Evolutionary conservation across 495 filamentous ascomycete species (phyloP).

Genomic region (Melanomma pulvis-pyrius): DNA sequence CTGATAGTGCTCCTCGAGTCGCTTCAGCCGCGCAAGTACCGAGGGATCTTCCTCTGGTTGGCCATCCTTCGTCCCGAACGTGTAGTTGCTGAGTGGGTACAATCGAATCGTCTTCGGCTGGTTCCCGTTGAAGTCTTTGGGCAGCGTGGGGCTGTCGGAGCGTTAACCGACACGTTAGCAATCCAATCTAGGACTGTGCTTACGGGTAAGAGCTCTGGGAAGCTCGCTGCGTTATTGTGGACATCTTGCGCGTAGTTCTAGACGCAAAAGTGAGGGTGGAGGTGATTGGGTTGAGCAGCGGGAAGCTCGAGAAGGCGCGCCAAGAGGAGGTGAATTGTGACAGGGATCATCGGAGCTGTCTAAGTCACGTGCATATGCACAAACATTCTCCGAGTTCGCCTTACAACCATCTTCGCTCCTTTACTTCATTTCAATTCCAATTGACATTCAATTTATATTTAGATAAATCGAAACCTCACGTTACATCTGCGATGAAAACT

Average conservation of each 20-base stretch:
- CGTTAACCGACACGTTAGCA: neutral
- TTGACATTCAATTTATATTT: no score
- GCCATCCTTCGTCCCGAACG: conserved; percentile 95
- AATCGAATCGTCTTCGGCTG: conserved; percentile 90
- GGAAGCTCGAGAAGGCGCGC: neutral
- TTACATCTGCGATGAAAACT: conserved; percentile 55
- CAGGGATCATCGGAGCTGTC: conserved; percentile 4
- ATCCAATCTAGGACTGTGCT: neutral
- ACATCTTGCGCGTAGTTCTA: conserved; percentile 35
- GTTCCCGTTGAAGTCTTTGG: conserved; percentile 80
- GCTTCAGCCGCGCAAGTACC: conserved; percentile 85
- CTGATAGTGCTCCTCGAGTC: conserved; percentile 91
- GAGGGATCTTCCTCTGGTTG: conserved; percentile 98
- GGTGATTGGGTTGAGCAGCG: neutral
- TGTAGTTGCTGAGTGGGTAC: conserved; percentile 97
- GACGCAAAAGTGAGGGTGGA: neutral
- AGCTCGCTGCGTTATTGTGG: conserved; percentile 42
- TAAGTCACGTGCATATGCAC: no score
- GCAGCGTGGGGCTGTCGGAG: conserved; percentile 66
- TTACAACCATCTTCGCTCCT: neutral
- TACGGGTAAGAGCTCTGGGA: conserved; percentile 43
- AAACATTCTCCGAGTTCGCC: no score
- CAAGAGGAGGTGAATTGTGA: neutral
- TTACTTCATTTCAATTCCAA: neutral
- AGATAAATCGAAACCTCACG: no score